Conservation (phyloP, 108 stramenopile species). For the Conticribra guillardii region DNA sequence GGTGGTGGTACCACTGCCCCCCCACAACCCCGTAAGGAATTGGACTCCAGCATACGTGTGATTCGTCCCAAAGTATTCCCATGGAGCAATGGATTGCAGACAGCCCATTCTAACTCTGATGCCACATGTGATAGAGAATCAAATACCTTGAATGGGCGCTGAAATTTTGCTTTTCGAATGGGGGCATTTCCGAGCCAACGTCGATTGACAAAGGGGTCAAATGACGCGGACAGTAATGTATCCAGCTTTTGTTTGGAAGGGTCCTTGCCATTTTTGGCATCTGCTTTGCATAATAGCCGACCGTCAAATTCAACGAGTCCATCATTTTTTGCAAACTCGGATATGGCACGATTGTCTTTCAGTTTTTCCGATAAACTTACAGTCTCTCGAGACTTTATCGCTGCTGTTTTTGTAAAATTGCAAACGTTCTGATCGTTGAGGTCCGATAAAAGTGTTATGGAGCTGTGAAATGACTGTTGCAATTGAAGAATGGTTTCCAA, state of each 20-base stretch:
- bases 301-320: slow-evolving; percentile 23
- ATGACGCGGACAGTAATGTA: slow-evolving; percentile 41
- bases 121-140: slow-evolving; percentile 41
- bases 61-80: slow-evolving; percentile 64
- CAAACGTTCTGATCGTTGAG: slow-evolving; percentile 22
- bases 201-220: slow-evolving; percentile 78
- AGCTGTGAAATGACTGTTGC: slow-evolving; percentile 24
- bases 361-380: slow-evolving; percentile 14
- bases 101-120: slow-evolving; percentile 66
- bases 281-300: too few species aligned
- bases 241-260: slow-evolving; percentile 4
- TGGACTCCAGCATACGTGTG: slow-evolving; percentile 55
- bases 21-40: slow-evolving; percentile 45
- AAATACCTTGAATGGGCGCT: slow-evolving; percentile 35
- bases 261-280: too few species aligned
- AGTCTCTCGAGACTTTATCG: slow-evolving; percentile 21
- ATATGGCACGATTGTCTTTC: slow-evolving; percentile 1
- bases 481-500: slow-evolving; percentile 23
- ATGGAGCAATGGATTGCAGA: slow-evolving; percentile 62
- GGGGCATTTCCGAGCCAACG: slow-evolving; percentile 80
- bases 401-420: slow-evolving; percentile 9
- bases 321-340: background rate
- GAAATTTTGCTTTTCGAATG: slow-evolving; percentile 63
- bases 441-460: slow-evolving; percentile 21
- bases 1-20: slow-evolving; percentile 8